Percentiles rank a stretch among this genome's conserved stretches.
Conservation (phyloP, 768 basidiomycete genomes). For the Sistotremastrum niveocremeum region DNA sequence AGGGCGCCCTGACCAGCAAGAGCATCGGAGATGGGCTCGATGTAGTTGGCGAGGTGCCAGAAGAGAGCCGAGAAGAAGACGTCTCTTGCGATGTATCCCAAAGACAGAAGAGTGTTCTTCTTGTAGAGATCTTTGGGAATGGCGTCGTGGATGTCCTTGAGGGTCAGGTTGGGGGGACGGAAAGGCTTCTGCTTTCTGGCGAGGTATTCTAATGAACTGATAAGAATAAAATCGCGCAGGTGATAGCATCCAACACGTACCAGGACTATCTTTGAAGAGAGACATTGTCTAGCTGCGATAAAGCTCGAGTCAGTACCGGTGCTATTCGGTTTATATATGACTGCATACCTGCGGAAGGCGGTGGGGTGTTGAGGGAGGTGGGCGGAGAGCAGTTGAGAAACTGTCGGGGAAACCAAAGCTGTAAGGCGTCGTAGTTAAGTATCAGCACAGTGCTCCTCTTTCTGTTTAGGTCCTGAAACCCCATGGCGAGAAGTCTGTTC, state of each 20-base stretch:
- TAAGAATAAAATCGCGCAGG: slow-evolving; percentile 26
- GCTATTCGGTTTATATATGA: no score
- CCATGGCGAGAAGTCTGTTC: no score
- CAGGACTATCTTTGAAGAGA: slow-evolving; percentile 10
- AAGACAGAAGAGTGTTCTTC: slow-evolving; percentile 19
- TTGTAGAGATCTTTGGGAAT: slow-evolving; percentile 41
- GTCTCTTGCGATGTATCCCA: background rate
- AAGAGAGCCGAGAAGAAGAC: slow-evolving; percentile 6
- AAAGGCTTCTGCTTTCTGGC: slow-evolving; percentile 27
- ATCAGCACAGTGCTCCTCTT: no score
- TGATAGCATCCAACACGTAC: slow-evolving; percentile 1
- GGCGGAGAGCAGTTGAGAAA: no score
- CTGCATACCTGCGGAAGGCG: no score
- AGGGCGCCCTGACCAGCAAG: background rate
- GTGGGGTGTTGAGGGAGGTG: no score
- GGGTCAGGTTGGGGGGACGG: slow-evolving; percentile 24
- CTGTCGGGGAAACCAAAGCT: no score
- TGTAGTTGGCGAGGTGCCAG: slow-evolving; percentile 33
- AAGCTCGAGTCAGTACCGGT: background rate
- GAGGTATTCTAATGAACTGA: slow-evolving; percentile 28
- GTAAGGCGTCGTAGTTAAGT: no score
- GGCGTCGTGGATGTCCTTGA: slow-evolving; percentile 28
- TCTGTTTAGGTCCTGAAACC: no score
- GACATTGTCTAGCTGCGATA: slow-evolving; percentile 1
- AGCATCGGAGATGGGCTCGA: slow-evolving; percentile 27